Percentiles rank a stretch among this genome's conserved stretches.
Evolutionary conservation across 1,139 yeast species (phyloP).

Genomic region (Entelexis paramagnoliae): DNA sequence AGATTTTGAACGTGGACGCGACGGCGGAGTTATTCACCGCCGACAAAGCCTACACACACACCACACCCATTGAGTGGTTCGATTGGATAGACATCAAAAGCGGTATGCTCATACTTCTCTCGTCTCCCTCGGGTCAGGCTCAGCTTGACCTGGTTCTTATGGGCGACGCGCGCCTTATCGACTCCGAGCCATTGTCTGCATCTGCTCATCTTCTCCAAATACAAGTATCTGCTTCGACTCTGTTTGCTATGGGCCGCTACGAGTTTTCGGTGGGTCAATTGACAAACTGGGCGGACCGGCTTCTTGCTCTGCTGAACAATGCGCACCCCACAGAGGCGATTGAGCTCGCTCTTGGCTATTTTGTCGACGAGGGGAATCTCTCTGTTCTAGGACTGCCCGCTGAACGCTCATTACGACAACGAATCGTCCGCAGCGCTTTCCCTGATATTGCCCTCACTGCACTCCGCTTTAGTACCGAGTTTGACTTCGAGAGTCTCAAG

Average conservation of each 20-base stretch:
- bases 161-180: constrained; percentile 1
- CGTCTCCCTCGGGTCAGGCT: background rate
- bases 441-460: constrained; percentile 48
- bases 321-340: constrained; percentile 47
- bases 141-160: background rate
- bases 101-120: background rate
- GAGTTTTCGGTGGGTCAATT: constrained; percentile 48
- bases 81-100: constrained; percentile 43
- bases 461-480: constrained; percentile 36
- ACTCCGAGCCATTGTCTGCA: constrained; percentile 3
- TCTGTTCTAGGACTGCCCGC: constrained; percentile 43
- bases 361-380: constrained; percentile 40
- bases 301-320: constrained; percentile 40
- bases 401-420: constrained; percentile 38
- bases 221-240: constrained; percentile 36
- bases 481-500: constrained; percentile 23
- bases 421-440: constrained; percentile 45
- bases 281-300: constrained; percentile 65
- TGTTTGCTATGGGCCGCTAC: constrained; percentile 43
- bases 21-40: constrained; percentile 35
- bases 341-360: constrained; percentile 45
- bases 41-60: constrained; percentile 40
- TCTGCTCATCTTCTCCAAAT: background rate
- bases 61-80: constrained; percentile 42
- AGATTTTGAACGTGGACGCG: constrained; percentile 36